Percentiles rank a stretch among this genome's conserved stretches.
These are phyloP conservation scores for Penicillium psychrofluorescens DNA, from an alignment of 495 filamentous ascomycete species.

Conservation along the genomic window DNA sequence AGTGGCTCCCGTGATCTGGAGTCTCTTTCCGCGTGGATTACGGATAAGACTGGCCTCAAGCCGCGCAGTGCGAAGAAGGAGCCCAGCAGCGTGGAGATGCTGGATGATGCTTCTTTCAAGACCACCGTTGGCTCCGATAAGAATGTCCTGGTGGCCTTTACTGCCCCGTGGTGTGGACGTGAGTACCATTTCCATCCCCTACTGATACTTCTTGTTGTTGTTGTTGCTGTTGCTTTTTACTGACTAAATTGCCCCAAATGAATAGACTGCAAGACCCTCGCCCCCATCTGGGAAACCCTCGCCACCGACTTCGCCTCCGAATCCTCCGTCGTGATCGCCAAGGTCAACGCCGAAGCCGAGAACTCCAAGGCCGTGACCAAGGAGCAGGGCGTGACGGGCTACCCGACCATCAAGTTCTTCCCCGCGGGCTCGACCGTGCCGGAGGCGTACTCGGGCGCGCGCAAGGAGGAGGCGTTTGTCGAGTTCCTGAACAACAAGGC, in stretches of 20 bases:
- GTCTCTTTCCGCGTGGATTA: constrained; percentile 70
- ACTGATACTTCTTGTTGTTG: neutral
- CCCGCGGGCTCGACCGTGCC: constrained; percentile 74
- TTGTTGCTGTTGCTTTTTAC: constrained; percentile 3
- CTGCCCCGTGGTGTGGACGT: constrained; percentile 96
- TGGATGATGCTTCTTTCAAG: constrained; percentile 76
- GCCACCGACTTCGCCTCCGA: constrained; percentile 78
- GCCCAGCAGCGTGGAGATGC: constrained; percentile 67
- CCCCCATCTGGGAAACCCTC: constrained; percentile 82
- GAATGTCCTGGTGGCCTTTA: constrained; percentile 92
- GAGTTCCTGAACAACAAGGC: constrained; percentile 82
- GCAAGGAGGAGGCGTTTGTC: constrained; percentile 69
- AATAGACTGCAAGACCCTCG: constrained; percentile 91
- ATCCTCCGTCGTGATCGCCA: constrained; percentile 72
- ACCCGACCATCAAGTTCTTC: constrained; percentile 98
- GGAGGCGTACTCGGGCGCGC: constrained; percentile 67
- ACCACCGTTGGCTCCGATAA: constrained; percentile 73
- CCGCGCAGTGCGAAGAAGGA: constrained; percentile 61
- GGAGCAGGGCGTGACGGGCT: constrained; percentile 72
- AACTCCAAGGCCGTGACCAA: constrained; percentile 70
- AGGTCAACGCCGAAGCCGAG: constrained; percentile 87
- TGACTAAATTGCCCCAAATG: constrained; percentile 13
- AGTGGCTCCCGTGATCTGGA: constrained; percentile 83
- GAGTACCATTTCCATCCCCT: constrained; percentile 35
- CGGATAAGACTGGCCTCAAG: constrained; percentile 82